Conservation (phyloP, 1,284 basidiomycete genomes). For the Phylloporus sp. region DNA sequence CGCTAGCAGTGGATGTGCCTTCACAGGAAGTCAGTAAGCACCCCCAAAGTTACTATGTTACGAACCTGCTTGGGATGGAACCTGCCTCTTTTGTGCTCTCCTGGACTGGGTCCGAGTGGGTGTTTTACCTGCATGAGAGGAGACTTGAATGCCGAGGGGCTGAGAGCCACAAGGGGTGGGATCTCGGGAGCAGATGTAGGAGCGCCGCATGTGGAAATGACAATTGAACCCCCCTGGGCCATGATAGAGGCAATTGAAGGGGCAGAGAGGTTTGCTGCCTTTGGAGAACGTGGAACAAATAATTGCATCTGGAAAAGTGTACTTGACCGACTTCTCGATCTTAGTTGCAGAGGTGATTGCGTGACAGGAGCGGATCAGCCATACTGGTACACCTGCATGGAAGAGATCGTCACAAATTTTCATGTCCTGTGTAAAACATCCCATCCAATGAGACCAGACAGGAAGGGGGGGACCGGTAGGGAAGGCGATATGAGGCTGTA, state of each 20-base stretch:
- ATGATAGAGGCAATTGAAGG: constrained; percentile 8
- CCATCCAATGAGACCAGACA: constrained; percentile 7
- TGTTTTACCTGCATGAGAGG: constrained; percentile 1
- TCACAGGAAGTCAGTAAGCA: not conserved
- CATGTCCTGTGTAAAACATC: constrained; percentile 2
- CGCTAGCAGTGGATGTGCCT: not conserved
- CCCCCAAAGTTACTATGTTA: not conserved
- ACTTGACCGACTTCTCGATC: not conserved
- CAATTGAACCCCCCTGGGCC: not conserved
- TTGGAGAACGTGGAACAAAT: constrained; percentile 5
- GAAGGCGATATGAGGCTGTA: not conserved
- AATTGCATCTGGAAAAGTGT: constrained; percentile 4
- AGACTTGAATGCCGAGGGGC: not conserved
- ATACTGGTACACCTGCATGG: constrained; percentile 9
- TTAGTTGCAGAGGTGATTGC: not conserved
- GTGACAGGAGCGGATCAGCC: not conserved
- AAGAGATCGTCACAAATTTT: not conserved
- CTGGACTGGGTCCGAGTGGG: not conserved
- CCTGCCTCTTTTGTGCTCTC: not conserved
- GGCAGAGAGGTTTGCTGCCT: not conserved
- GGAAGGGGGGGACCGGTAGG: not conserved
- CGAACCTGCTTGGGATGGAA: not conserved
- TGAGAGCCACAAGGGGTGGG: not conserved
- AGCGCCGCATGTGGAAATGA: not conserved
- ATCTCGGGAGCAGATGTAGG: not conserved